Evolutionary conservation across 2,329 filamentous ascomycete genomes (phyloP), one percentile per base, ranked within the genome.

Genomic region (Fusarium sp.): DNA sequence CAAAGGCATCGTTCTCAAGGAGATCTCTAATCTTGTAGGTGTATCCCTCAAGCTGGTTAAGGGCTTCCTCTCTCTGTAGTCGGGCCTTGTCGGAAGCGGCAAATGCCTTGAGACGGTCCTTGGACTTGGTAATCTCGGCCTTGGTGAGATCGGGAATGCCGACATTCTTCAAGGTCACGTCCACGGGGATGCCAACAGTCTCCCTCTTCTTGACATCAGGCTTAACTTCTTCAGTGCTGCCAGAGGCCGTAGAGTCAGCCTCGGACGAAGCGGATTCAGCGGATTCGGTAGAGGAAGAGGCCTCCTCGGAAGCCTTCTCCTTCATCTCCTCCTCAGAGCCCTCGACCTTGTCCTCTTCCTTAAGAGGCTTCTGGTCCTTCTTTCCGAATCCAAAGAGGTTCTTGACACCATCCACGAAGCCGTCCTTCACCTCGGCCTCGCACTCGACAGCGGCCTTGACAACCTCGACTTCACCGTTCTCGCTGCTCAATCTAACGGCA

Each of bases 321-420:
- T 86, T 82, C 31, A 82, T 73, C 16, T 80, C 76, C 59, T 85
- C 82, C 38, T 77, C 73, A 1, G 76, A 76, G 4, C 73, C 75
- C 29, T 78, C 74, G 79, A 60, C 72, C 27, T 81, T 79, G 4
- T 78, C 83, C 5, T 79, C 83, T 58, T 85, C 87, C 20, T 83
- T 84, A 50, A 90, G 91, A 53, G 90, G 91, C 64, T 87, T 86
- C 33, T 97, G 77, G 31, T 91, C 91, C 81, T 97, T 97, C 75
- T 92, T 92, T 25, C 95, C 96, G 77, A 98, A 94, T 6, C 96
- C 96, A 77, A 99, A 96, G 68, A 97, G 87, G 70, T 94, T 96
- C 85, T 99, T 99, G 71, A 98, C 93, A 44, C 93, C 94, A 76
- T 97, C 95, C 51, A 97, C 92, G 53, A 98, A 87, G 56, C 91